phyloP scores from a whole-genome alignment of 1,284 basidiomycete genomes.

The Neonothopanus nambi region DNA sequence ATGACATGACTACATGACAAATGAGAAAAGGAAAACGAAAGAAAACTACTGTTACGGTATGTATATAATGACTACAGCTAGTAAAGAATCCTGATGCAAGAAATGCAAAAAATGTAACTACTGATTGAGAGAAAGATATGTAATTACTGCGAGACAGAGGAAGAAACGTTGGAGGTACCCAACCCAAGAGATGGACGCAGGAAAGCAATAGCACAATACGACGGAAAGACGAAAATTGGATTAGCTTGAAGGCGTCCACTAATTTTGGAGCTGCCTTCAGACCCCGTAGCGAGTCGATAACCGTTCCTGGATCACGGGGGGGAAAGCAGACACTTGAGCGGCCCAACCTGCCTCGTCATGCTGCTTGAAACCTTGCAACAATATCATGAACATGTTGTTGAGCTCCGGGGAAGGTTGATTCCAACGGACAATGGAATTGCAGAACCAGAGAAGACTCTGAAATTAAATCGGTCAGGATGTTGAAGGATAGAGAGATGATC shows the following conservation, averaged over 20 bases:
- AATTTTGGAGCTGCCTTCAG: slow-evolving; percentile 31
- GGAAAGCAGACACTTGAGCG: slow-evolving; percentile 74
- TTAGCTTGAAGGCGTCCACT: slow-evolving; percentile 15
- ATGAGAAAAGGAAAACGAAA: too few species aligned
- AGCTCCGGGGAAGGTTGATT: slow-evolving; percentile 85
- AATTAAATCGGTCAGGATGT: slow-evolving; percentile 14
- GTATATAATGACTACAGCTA: slow-evolving; percentile 20
- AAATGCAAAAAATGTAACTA: slow-evolving; percentile 12
- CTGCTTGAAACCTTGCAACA: slow-evolving; percentile 83
- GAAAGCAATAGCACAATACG: slow-evolving; percentile 17
- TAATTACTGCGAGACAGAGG: slow-evolving; percentile 5
- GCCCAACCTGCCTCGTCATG: slow-evolving; percentile 81
- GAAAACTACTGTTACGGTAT: slow-evolving; percentile 16
- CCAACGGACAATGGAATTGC: slow-evolving; percentile 96
- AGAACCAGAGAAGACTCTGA: slow-evolving; percentile 92
- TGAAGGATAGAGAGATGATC: slow-evolving; percentile 10
- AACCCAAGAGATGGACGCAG: too few species aligned
- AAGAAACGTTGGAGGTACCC: slow-evolving; percentile 21
- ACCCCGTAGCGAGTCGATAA: slow-evolving; percentile 77
- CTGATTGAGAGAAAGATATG: too few species aligned
- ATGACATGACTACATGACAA: slow-evolving; percentile 9
- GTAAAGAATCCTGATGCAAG: slow-evolving; percentile 20
- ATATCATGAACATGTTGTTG: slow-evolving; percentile 87
- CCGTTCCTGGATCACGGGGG: slow-evolving; percentile 76
- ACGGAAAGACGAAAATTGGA: slow-evolving; percentile 18